These are phyloP conservation scores for Neurospora tetraspora DNA, from an alignment of 495 filamentous ascomycete species.

Conservation along the genomic window DNA sequence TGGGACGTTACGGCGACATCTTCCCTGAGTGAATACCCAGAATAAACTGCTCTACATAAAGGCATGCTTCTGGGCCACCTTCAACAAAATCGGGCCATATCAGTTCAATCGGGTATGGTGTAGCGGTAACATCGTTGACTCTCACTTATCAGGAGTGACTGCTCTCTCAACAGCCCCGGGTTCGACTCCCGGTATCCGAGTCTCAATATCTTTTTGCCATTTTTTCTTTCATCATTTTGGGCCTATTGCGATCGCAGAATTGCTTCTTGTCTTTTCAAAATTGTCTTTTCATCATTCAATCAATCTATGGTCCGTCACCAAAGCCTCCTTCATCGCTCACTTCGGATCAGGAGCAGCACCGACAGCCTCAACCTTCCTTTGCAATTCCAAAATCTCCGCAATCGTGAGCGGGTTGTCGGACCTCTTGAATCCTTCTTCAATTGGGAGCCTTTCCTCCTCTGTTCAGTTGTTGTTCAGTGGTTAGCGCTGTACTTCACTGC, in stretches of 20 bases:
- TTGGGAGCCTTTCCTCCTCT: constrained; percentile 23
- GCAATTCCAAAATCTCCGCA: constrained; percentile 10
- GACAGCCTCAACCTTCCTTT: constrained; percentile 12
- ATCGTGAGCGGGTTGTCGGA: constrained; percentile 12
- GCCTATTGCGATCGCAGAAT: not conserved
- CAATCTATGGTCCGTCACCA: not conserved
- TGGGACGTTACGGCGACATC: too few relatives aligned
- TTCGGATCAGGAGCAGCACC: not conserved
- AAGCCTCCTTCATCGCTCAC: not conserved
- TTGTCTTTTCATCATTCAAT: not conserved
- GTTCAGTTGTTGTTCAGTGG: not conserved
- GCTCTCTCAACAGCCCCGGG: not conserved
- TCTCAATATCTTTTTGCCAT: not conserved
- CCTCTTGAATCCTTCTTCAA: constrained; percentile 18
- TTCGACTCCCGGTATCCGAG: not conserved
- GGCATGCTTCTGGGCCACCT: rapidly evolving
- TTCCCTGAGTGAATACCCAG: too few relatives aligned
- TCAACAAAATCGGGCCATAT: not conserved
- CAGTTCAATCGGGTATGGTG: not conserved
- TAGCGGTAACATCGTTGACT: too few relatives aligned
- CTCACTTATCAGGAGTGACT: too few relatives aligned
- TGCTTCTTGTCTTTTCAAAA: not conserved
- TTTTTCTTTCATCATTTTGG: not conserved
- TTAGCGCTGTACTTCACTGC: not conserved
- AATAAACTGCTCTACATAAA: not conserved